Evolutionary conservation across 2,329 filamentous ascomycete species (phyloP), one percentile per base, ranked within the genome.

Genomic region (Pseudocercospora macadamiae): DNA sequence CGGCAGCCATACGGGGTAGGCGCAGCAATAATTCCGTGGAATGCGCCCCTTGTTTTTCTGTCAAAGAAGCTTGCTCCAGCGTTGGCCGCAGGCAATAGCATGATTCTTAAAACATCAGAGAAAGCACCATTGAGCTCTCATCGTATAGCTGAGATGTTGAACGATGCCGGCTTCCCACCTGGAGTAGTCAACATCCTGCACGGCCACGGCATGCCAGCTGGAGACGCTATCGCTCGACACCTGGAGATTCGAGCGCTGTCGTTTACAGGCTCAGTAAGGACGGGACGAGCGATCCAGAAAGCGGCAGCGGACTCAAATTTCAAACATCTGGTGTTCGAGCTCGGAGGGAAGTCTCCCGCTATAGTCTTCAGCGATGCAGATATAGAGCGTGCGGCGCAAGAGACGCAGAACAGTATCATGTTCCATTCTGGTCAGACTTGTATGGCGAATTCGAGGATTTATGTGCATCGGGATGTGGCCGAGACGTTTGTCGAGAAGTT

Each of bases 1-100:
- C 26, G 57, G 25, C 57, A 84, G 68, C 82, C 82, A 0, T 78
- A 75, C 39, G 81, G 82, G n/a, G 81, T 84, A 2, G 79, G 77
- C 0, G 83, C 76, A 1, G 75, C 75, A n/a, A 86, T 87, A 54
- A 83, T 85, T 51, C 83, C 83, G 0, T 86, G 83, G 82, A 85
- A 86, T 61, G 76, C 75, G 0, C 77, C 82, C 0, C 63, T 83
- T 2, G 55, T 78, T 1, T 79, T 80, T 61, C 51, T 62, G 7
- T 32, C 71, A 0, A 70, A 72, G 70, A 87, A 88, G 71, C 71
- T 85, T 16, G 84, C 82, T 2, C 83, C 84, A 0, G 85, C 84
- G 0, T 73, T 88, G n/a, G 83, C 82, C 0, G 81, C 82, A 0
- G 84, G 84, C 0, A 86, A 86, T 68, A 78, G 78, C 32, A 79